Base-by-base conservation (phyloP, 352 stramenopile species). In the Globisporangium alternatum region DNA sequence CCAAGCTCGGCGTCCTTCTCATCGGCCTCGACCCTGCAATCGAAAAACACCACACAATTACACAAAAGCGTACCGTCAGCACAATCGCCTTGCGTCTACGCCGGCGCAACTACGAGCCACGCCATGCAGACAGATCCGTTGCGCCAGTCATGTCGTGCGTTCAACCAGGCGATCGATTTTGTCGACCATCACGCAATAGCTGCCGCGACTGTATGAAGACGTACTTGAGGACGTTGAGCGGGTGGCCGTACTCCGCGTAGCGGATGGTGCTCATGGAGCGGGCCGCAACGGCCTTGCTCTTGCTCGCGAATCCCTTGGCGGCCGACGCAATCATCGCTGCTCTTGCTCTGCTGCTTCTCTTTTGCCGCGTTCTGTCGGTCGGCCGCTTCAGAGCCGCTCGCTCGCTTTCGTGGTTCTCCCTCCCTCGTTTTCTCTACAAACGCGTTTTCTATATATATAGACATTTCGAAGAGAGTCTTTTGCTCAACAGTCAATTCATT, bases 191-290 rank as follows among this genome's bases (percentile, higher is more conserved):
- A 45, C 21, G 48, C 25, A 5, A 37, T 12, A 13, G 48, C 15
- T 10, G 22, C 22, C 4, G 22, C 22, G 0, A 21, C 21, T 53
- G 25, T 21, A 37, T 35, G 21, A 17, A 31, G 30, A n/a, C 73
- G 60, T 61, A 89, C 80, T 76, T 77, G 60, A 92, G 80, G 58
- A 92, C 81, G 56, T 71, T 66, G 37, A 89, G 70, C 39, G 83
- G 83, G 67, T 90, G 77, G 56, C 83, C 83, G 68, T 88, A 88
- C 68, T 90, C 81, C 49, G 80, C 61, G 64, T 92, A 92, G 70
- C 81, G 79, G 51, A 92, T 62, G 43, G 83, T 90, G 74, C 78
- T 86, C 81, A 92, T 90, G 59, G 80, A 76, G 74, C 80, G 81
- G 65, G 60, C 74, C 57, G 56, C 53, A 52, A 56, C 49, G 39